Base-by-base conservation (phyloP, 192 early-diverging fungal genomes). In the Backusella mclennaniae region DNA sequence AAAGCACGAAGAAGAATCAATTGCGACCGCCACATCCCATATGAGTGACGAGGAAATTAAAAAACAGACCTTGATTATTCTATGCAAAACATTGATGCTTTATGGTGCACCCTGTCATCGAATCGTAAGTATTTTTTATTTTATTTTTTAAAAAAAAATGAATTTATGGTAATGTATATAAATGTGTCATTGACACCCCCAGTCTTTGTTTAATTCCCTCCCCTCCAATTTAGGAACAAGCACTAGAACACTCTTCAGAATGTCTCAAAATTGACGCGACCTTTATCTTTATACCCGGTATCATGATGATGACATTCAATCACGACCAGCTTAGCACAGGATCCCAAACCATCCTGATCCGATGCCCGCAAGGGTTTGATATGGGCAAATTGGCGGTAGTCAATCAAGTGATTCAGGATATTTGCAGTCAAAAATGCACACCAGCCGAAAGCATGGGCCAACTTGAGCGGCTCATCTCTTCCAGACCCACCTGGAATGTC, bases 271-370 rank as follows among this genome's bases (percentile, higher is more conserved):
- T 92, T 26, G 84, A 89, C 9, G 90, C 88, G 0, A 88, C 86
- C 21, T 88, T 91, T 73, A 88, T 88, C 29, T 87, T 85, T 49
- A 78, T 93, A 19, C 92, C 92, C 1, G 89, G 90, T 1, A 77
- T 93, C 53, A 87, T 92, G 79, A 85, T 92, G 63, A 89, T 93
- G 56, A 87, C 87, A 5, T 93, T 93, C 75, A 86, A 91, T 12
- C n/a, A 59, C 23, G 9, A 26, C 3, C 56, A 23, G 21, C 23
- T 63, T 87, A 87, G 4, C 85, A 92, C 12, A 84, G 87, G 4
- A 12, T 88, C 88, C 26, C 90, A 93, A 66, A 93, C 92, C 1
- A 88, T 90, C 31, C 85, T 92, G 12, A 80, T 93, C 39, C 84
- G 88, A n/a, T 84, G 84, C 36, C 76, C 80, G 0, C 79, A 87